Conservation (phyloP, 2,329 filamentous ascomycete genomes). For the Calonectria pseudoturangicola region DNA sequence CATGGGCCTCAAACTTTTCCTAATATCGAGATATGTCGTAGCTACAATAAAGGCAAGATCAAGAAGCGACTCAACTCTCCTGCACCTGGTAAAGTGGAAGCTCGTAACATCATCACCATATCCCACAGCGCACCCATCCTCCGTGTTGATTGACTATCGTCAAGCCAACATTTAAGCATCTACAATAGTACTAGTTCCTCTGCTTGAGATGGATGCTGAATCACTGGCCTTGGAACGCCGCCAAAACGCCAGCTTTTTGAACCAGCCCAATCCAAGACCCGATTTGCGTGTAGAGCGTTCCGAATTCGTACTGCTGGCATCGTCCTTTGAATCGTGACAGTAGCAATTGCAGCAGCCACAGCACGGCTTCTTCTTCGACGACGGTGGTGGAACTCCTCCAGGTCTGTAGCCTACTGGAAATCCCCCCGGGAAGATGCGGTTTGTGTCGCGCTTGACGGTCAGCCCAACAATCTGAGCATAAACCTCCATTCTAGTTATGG, state of each 20-base stretch:
- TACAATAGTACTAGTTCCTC: constrained; percentile 4
- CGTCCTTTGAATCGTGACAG: constrained; percentile 19
- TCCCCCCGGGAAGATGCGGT: neutral
- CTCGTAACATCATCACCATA: neutral
- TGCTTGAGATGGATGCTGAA: constrained; percentile 19
- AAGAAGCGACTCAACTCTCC: no score
- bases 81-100: no score
- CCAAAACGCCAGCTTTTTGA: constrained; percentile 32
- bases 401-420: neutral
- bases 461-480: constrained; percentile 2
- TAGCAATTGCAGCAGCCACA: constrained; percentile 31
- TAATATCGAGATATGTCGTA: no score
- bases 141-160: neutral
- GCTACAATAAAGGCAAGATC: no score
- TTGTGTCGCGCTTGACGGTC: neutral
- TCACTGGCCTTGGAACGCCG: constrained; percentile 14
- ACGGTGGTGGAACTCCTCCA: neutral
- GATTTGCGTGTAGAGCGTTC: neutral
- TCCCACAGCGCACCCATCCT: neutral
- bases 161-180: neutral
- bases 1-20: no score
- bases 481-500: constrained; percentile 4
- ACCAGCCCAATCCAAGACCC: constrained; percentile 15
- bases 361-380: constrained; percentile 13
- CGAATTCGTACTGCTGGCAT: neutral